Conservation (phyloP, 2,329 filamentous ascomycete species). For the Phaeosphaeria sp. region DNA sequence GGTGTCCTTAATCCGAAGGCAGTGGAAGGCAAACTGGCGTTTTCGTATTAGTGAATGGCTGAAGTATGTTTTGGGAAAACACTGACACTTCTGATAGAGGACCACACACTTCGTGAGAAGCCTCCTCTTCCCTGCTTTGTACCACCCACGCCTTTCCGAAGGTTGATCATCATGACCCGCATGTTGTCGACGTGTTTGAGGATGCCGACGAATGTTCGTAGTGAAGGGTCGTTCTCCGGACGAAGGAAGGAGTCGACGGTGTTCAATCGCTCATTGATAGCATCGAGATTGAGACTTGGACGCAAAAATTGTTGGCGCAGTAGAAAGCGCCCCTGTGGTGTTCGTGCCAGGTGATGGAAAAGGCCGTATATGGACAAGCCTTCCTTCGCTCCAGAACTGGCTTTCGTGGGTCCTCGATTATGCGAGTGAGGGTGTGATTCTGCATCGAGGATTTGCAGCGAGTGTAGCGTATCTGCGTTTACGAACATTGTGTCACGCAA, state of each 20-base stretch:
- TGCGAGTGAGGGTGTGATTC: conserved; percentile 85
- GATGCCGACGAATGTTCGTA: conserved; percentile 65
- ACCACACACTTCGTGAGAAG: conserved; percentile 74
- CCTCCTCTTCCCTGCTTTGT: conserved; percentile 58
- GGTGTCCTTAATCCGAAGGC: conserved; percentile 72
- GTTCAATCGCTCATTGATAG: conserved; percentile 75
- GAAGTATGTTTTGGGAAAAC: neutral
- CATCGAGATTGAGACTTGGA: conserved; percentile 71
- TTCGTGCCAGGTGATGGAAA: conserved; percentile 76
- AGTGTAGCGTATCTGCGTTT: conserved; percentile 78
- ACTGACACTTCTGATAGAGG: conserved; percentile 65
- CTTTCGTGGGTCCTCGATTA: conserved; percentile 71
- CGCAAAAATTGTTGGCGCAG: conserved; percentile 84
- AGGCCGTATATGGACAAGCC: conserved; percentile 83
- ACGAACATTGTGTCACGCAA: conserved; percentile 74
- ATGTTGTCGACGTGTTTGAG: conserved; percentile 80
- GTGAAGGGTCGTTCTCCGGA: conserved; percentile 67
- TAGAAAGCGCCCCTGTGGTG: conserved; percentile 76
- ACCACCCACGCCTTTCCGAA: conserved; percentile 78
- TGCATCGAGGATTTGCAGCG: conserved; percentile 83
- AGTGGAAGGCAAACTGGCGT: conserved; percentile 71
- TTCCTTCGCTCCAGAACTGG: conserved; percentile 74
- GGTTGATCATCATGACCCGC: conserved; percentile 68
- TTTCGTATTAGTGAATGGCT: neutral
- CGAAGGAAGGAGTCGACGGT: conserved; percentile 72